Evolutionary conservation across 495 filamentous ascomycete genomes (phyloP), one percentile per base, ranked within the genome.

Genomic region (Hypoxylon intermedium): DNA sequence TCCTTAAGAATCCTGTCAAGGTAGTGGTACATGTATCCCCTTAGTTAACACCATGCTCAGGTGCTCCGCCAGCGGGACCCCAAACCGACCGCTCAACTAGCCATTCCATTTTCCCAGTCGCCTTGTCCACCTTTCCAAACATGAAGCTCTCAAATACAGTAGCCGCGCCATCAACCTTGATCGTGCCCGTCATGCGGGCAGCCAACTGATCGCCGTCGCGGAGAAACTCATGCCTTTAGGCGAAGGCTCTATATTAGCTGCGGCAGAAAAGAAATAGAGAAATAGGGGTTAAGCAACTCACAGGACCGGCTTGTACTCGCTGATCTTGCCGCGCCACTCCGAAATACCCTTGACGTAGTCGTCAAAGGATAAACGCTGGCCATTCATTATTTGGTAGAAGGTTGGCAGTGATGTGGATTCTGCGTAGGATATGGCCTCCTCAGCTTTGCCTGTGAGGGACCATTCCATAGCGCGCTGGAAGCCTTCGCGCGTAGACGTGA

Each of bases 91-190:
- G 46, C 49, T 69, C 66, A 24, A 67, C 31, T 43, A 69, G 30
- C 62, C 57, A 69, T 38, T 58, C 63, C 53, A 69, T 53, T 47
- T 63, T 63, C 26, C 58, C 62, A 21, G 41, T 66, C 15, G 26
- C 53, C 31, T 63, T 51, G 19, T 69, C 63, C 18, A 66, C 38
- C 53, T 63, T 56, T n/a, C 15, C 66, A 20, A 69, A 69, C 53
- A 69, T 62, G 53, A 62, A 69, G 48, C 66, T 69, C 63, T 69
- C 66, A 30, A 69, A 69, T 5, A 21, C 3, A 0, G 63, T 65
- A 26, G 48, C 56, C 2, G 23, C 20, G 9, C 62, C 65, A 15
- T 53, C 43, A 5, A 62, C 51, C 46, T 68, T 68, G 38, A 68
- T 65, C 23, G 51, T 61, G 11, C 65, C 62, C 2, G 56, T 61